A percentile compares a stretch with the other conserved stretches of the same genome.
Conservation (phyloP, 1,284 basidiomycete species). For the Trichosporon ovoides region DNA sequence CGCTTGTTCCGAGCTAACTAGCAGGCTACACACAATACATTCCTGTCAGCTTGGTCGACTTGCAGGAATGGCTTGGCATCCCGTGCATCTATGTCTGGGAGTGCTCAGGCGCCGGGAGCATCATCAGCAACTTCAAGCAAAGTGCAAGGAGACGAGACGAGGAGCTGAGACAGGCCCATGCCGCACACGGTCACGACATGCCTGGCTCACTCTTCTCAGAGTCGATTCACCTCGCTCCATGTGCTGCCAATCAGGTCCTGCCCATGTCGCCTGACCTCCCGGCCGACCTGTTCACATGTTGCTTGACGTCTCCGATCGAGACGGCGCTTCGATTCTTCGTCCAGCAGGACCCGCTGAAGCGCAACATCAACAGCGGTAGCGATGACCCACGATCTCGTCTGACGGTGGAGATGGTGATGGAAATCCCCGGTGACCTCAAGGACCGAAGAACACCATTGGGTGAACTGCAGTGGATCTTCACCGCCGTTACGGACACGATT, state of each 20-base stretch:
- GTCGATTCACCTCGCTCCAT: slow-evolving; percentile 92
- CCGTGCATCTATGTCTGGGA: slow-evolving; percentile 99
- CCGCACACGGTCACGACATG: slow-evolving; percentile 50
- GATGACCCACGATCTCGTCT: slow-evolving; percentile 51
- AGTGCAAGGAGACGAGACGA: slow-evolving; percentile 81
- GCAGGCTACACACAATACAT: slow-evolving; percentile 92
- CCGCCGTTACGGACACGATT: slow-evolving; percentile 96
- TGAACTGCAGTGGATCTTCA: slow-evolving; percentile 99
- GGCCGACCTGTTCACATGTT: slow-evolving; percentile 95
- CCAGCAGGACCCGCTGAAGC: slow-evolving; percentile 70
- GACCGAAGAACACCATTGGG: slow-evolving; percentile 92
- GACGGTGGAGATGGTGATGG: slow-evolving; percentile 86
- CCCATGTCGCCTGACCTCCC: slow-evolving; percentile 95
- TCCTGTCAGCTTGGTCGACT: slow-evolving; percentile 86
- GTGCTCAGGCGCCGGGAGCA: slow-evolving; percentile 90
- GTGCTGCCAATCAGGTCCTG: slow-evolving; percentile 81
- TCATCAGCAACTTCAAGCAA: slow-evolving; percentile 83
- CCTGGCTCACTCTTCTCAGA: slow-evolving; percentile 68
- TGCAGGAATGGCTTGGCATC: slow-evolving; percentile 85
- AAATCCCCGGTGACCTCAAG: slow-evolving; percentile 92
- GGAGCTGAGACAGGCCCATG: slow-evolving; percentile 51
- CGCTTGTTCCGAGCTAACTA: slow-evolving; percentile 9
- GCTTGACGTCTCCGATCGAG: slow-evolving; percentile 95
- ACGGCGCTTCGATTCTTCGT: slow-evolving; percentile 93
- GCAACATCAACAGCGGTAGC: slow-evolving; percentile 59